Evolutionary conservation across 305 asterid species (phyloP), one percentile per base, ranked within the genome.

Genomic region (Ilex paraguariensis): DNA sequence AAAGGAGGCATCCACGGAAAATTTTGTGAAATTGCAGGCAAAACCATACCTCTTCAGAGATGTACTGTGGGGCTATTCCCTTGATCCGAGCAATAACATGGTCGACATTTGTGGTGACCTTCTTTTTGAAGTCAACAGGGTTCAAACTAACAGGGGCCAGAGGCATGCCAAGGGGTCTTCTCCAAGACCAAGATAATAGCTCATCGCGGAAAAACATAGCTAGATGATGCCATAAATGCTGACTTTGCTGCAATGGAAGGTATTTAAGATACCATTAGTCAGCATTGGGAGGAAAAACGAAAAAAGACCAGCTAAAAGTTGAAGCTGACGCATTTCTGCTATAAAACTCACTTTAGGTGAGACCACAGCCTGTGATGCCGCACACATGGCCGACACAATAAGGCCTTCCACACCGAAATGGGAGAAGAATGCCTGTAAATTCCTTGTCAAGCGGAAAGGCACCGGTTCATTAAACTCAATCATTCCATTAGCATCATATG

Each of bases 161-260:
- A 17, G 92, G 91, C 87, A 86, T 83, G 59, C 96, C 97, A 9
- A 83, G 86, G 44, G 97, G 95, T 79, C 91, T 84, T 79, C 97
- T 87, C 97, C 96, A 93, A 50, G 97, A 90, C 99, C 97, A 93
- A 15, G 99, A 93, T 58, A 93, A 78, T 75, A 93, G 70, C 82
- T 93, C 99, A 70, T 93, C 99, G 12, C 99, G 97, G 87, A 93
- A 93, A 73, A 93, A 93, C 96, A 90, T 90, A 2, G 99, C 99
- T 76, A 93, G 72, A 75, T 93, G 97, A 80, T 93, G 93, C 96
- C 95, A 93, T 65, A 93, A 57, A 75, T 90, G 99, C 76, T 90
- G 96, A 68, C 75, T 86, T 93, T 93, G 99, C 97, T 93, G 97
- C 79, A 82, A 46, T 55, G 14, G 10, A 45, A 11, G 15, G 58